Conservation (phyloP, 2,329 filamentous ascomycete species). For the Cladosporium velox region DNA sequence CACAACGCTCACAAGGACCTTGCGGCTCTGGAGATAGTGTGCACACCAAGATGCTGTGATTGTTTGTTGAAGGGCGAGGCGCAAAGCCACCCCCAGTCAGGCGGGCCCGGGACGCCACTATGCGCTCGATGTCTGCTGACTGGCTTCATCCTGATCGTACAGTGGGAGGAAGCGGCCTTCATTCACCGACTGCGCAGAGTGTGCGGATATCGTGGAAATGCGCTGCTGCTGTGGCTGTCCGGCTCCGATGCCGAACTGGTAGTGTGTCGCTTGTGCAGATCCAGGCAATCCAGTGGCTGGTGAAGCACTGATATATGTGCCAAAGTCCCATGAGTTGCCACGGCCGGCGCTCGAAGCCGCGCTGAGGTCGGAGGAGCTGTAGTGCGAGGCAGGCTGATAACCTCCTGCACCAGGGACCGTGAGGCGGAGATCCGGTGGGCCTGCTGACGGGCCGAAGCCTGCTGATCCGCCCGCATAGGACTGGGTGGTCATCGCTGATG, state of each 20-base stretch:
- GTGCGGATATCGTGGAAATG: constrained; percentile 29
- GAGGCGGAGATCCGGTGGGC: constrained; percentile 43
- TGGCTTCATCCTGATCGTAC: constrained; percentile 37
- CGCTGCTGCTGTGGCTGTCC: constrained; percentile 27
- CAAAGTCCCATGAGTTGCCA: constrained; percentile 35
- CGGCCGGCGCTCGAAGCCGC: constrained; percentile 25
- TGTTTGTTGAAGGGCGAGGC: constrained; percentile 20
- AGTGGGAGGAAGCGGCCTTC: constrained; percentile 38
- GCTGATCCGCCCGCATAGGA: constrained; percentile 35
- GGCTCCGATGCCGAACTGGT: constrained; percentile 26
- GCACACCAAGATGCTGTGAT: constrained; percentile 17
- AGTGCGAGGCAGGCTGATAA: constrained; percentile 35
- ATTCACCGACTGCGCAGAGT: constrained; percentile 32
- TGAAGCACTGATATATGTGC: constrained; percentile 30
- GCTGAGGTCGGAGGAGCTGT: constrained; percentile 34
- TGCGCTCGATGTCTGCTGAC: constrained; percentile 34
- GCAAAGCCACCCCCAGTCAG: constrained; percentile 17
- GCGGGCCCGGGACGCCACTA: constrained; percentile 17
- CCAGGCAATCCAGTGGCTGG: constrained; percentile 36
- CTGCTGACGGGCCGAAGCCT: constrained; percentile 39
- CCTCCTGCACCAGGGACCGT: constrained; percentile 34
- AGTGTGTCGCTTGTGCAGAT: constrained; percentile 30
- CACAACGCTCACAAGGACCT: constrained; percentile 18
- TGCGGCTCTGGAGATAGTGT: constrained; percentile 16
- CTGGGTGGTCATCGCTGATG: constrained; percentile 32